These are phyloP conservation scores for Byssoonygena ceratinophila DNA, from an alignment of 2,329 filamentous ascomycete species.

Conservation along the genomic window DNA sequence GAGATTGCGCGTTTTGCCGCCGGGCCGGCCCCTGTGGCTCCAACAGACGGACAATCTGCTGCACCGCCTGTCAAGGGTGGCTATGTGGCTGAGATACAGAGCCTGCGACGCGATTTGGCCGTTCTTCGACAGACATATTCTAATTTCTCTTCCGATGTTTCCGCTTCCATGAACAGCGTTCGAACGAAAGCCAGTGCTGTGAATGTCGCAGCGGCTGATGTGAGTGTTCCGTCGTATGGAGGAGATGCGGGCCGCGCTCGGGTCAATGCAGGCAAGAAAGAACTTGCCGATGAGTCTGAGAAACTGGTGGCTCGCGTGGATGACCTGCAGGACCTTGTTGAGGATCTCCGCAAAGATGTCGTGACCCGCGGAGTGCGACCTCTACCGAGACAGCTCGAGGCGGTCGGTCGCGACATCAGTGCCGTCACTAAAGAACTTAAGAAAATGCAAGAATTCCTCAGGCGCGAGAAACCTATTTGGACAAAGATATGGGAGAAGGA, in stretches of 20 bases:
- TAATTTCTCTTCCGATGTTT: constrained; percentile 77
- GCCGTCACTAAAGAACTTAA: constrained; percentile 73
- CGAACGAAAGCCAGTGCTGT: constrained; percentile 71
- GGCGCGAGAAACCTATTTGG: constrained; percentile 83
- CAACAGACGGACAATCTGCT: constrained; percentile 1
- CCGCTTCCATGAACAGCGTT: constrained; percentile 74
- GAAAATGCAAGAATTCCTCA: constrained; percentile 87
- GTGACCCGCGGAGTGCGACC: constrained; percentile 86
- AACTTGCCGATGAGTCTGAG: constrained; percentile 76
- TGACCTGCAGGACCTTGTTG: constrained; percentile 91
- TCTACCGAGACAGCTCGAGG: constrained; percentile 77
- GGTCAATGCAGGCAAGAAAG: constrained; percentile 76
- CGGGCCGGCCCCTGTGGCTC: constrained; percentile 34
- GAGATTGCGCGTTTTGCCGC: constrained; percentile 63
- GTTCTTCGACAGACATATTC: constrained; percentile 88
- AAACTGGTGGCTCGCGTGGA: constrained; percentile 85
- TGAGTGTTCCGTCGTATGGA: constrained; percentile 59
- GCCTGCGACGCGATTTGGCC: constrained; percentile 74
- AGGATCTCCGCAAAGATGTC: constrained; percentile 94
- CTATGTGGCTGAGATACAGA: constrained; percentile 69
- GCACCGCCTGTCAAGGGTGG: constrained; percentile 37
- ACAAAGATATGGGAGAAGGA: constrained; percentile 99
- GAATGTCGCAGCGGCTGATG: constrained; percentile 62
- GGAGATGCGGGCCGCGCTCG: constrained; percentile 75
- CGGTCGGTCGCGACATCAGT: constrained; percentile 78